phyloP scores from a whole-genome alignment of 176 grass and related monocot species.

The Themeda triandra region DNA sequence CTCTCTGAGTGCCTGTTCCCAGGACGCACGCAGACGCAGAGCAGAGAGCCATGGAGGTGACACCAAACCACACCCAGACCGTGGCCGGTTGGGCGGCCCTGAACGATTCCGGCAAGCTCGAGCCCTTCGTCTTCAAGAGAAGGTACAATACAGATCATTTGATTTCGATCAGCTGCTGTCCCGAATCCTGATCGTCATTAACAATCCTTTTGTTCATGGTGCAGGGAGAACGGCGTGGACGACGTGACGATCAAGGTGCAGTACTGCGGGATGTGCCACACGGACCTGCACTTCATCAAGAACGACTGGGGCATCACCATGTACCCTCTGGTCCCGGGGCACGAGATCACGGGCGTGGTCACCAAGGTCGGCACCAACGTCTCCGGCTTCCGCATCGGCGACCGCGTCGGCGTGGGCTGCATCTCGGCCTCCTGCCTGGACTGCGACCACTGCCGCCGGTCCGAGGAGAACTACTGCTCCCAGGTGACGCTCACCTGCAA shows the following conservation, averaged over 20 bases:
- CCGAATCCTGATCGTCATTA: background rate
- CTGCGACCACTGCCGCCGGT: slow-evolving; percentile 66
- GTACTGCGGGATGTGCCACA: slow-evolving; percentile 93
- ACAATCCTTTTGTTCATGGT: background rate
- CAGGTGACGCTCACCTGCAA: slow-evolving; percentile 78
- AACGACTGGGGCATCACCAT: slow-evolving; percentile 94
- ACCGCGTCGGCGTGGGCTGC: slow-evolving; percentile 87
- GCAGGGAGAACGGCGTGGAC: slow-evolving; percentile 32
- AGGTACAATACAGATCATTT: background rate
- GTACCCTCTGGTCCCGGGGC: slow-evolving; percentile 73
- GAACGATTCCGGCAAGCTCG: slow-evolving; percentile 50
- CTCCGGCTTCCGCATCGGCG: slow-evolving; percentile 40
- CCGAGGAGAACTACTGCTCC: slow-evolving; percentile 91
- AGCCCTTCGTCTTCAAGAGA: slow-evolving; percentile 70
- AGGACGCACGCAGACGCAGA: background rate
- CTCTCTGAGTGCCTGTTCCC: background rate
- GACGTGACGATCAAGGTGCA: slow-evolving; percentile 79
- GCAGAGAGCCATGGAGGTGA: slow-evolving; percentile 40
- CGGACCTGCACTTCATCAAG: slow-evolving; percentile 64
- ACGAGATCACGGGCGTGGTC: slow-evolving; percentile 83
- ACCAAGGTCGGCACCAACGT: slow-evolving; percentile 56
- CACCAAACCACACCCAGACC: slow-evolving; percentile 60
- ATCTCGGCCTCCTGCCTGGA: slow-evolving; percentile 59
- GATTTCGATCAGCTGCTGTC: background rate
- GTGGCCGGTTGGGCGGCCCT: slow-evolving; percentile 75